These are phyloP conservation scores for Ceratocystis alfenasii DNA, from an alignment of 2,329 filamentous ascomycete species.

Conservation along the genomic window DNA sequence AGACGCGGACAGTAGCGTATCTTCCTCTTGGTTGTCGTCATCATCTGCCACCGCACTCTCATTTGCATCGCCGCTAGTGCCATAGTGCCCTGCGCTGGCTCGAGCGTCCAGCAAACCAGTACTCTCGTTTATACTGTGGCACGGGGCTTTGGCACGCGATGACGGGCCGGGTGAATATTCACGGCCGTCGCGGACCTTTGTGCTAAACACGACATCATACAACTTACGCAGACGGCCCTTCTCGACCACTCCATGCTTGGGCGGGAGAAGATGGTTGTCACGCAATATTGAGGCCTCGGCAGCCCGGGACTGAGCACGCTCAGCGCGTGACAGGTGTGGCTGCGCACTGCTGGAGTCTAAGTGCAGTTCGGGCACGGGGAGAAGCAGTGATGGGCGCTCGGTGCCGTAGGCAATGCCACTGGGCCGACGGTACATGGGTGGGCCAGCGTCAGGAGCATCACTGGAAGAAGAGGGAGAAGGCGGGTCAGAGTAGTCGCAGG, in stretches of 20 bases:
- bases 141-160: neutral
- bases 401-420: conserved; percentile 64
- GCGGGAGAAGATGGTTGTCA: conserved; percentile 54
- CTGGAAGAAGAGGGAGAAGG: conserved; percentile 25
- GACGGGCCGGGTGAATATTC: conserved; percentile 20
- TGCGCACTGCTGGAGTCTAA: conserved; percentile 33
- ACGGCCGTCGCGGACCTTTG: conserved; percentile 31
- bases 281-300: conserved; percentile 50
- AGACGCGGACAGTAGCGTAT: conserved; percentile 31
- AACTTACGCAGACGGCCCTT: conserved; percentile 28
- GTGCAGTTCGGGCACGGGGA: conserved; percentile 46
- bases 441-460: conserved; percentile 30
- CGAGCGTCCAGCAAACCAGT: conserved; percentile 6
- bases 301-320: conserved; percentile 44
- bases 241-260: conserved; percentile 34
- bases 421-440: conserved; percentile 58
- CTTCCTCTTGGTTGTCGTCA: conserved; percentile 23
- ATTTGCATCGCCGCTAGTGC: neutral
- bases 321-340: conserved; percentile 37
- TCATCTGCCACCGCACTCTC: conserved; percentile 26
- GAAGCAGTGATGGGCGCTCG: conserved; percentile 46
- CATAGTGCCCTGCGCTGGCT: conserved; percentile 6
- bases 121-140: conserved; percentile 15
- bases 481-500: conserved; percentile 23
- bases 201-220: conserved; percentile 44